A percentile compares a stretch with the other conserved stretches of the same genome.
Evolutionary conservation across 768 basidiomycete species (phyloP).

Genomic region (Amanita pallidorosea): DNA sequence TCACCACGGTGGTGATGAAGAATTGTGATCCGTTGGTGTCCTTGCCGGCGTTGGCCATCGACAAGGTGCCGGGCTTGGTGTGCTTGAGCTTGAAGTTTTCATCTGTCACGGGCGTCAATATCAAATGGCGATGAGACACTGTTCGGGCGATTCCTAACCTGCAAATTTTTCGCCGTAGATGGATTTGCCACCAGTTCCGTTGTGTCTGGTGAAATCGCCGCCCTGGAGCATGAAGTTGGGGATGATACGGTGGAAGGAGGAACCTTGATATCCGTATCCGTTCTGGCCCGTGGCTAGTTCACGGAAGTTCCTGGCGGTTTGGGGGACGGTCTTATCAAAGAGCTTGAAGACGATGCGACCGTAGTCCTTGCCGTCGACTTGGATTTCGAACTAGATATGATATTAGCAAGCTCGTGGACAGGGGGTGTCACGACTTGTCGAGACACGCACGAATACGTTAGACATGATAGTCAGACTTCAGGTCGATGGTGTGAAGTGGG

Average conservation of each 20-base stretch:
- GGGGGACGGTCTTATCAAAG: slow-evolving; percentile 69
- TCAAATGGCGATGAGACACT: not conserved
- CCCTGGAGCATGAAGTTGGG: slow-evolving; percentile 84
- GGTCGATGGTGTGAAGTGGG: not conserved
- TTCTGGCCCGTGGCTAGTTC: slow-evolving; percentile 71
- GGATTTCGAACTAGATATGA: slow-evolving; percentile 52
- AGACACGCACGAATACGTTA: slow-evolving; percentile 29
- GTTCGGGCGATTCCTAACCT: slow-evolving; percentile 26
- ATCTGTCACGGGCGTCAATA: slow-evolving; percentile 28
- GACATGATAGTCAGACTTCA: slow-evolving; percentile 16
- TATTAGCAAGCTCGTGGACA: not conserved
- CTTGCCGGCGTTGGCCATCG: slow-evolving; percentile 73
- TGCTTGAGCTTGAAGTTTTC: slow-evolving; percentile 82
- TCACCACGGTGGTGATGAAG: slow-evolving; percentile 80
- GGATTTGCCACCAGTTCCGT: slow-evolving; percentile 75
- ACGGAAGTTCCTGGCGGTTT: slow-evolving; percentile 77
- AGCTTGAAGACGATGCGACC: slow-evolving; percentile 79
- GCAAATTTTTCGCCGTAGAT: slow-evolving; percentile 63
- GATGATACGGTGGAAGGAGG: slow-evolving; percentile 74
- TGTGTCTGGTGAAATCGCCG: slow-evolving; percentile 65
- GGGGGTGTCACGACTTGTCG: not conserved
- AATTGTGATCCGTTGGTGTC: slow-evolving; percentile 86
- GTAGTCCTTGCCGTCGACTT: slow-evolving; percentile 24
- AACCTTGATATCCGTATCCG: slow-evolving; percentile 65
- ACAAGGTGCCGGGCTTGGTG: slow-evolving; percentile 53